These are phyloP conservation scores for Lotmaria passim DNA, from an alignment of 208 protist genomes.

Conservation along the genomic window DNA sequence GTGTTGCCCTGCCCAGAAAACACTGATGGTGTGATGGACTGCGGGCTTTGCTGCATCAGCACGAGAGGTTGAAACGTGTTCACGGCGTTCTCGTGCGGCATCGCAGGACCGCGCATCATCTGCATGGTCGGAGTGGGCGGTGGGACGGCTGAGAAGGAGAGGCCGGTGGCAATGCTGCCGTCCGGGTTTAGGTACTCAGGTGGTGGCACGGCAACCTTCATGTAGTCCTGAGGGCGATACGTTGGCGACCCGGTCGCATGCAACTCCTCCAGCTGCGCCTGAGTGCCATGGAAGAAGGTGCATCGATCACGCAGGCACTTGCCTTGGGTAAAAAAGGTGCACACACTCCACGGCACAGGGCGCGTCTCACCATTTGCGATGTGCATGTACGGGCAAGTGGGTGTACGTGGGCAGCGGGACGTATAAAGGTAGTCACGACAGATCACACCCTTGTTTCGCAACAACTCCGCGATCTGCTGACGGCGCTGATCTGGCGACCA, in stretches of 20 bases:
- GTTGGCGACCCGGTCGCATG: conserved; percentile 37
- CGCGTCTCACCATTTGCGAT: conserved; percentile 64
- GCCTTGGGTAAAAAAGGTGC: conserved; percentile 69
- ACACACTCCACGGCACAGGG: conserved; percentile 64
- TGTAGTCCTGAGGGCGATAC: conserved; percentile 77
- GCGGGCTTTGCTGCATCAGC: conserved; percentile 28
- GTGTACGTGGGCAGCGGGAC: conserved; percentile 38
- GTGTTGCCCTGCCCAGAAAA: conserved; percentile 17
- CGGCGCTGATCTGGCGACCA: conserved; percentile 34
- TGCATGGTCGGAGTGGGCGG: conserved; percentile 20
- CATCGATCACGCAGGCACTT: conserved; percentile 77
- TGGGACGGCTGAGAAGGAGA: conserved; percentile 14
- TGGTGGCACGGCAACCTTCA: conserved; percentile 66
- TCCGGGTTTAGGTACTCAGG: conserved; percentile 46
- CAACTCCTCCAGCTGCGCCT: conserved; percentile 62
- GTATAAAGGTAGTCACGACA: conserved; percentile 59
- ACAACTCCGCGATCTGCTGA: conserved; percentile 57
- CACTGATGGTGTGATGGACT: conserved; percentile 18
- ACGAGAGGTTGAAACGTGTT: conserved; percentile 30
- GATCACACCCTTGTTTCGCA: conserved; percentile 82
- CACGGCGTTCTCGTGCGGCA: conserved; percentile 31
- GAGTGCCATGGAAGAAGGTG: conserved; percentile 78
- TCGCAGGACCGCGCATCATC: conserved; percentile 7
- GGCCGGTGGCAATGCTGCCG: conserved; percentile 31
- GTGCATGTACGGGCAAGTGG: conserved; percentile 81